Evolutionary conservation across 306 rosid species (phyloP), one percentile per base, ranked within the genome.

Genomic region (Boehmeria nivea): DNA sequence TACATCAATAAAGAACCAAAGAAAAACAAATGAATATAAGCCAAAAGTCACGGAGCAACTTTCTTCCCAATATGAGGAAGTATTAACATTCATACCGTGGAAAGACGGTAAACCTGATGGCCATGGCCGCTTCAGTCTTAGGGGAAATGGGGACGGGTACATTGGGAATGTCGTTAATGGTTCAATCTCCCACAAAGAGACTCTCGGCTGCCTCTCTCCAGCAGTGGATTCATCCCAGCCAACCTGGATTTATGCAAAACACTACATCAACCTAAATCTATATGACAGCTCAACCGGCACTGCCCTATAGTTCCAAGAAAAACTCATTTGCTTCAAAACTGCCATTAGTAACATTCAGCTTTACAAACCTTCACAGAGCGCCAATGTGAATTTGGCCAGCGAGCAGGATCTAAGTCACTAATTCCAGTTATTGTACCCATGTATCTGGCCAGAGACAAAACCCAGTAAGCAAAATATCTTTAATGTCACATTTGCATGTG

Each of bases 171-270:
- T 87, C 42, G 96, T 87, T 51, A 87, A 61, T 25, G 96, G 96
- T 68, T 87, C 96, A 71, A 84, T 87, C 70, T 87, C 96, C 96
- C 96, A 87, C 44, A 87, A 28, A 13, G 96, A 84, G 17, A 87
- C 96, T 71, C 96, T 75, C 38, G 96, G 96, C 74, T 87, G 96
- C 64, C 85, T 81, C 67, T 87, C 96, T 54, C 94, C 96, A 11
- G 96, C 96, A 24, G 96, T 82, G 39, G 96, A 87, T 80, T 87
- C 96, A 72, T 87, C 96, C 96, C 76, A 69, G 39, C 68, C 74
- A 60, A 68, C 69, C 68, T 71, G 58, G 65, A 66, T 38, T 45
- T 21, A 52, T 46, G 61, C 28, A 53, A 43, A 54, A 34, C 10
- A 18, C 17, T 28, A 12, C 11, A 11, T 25, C 16, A 31, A 53